Percentiles rank a stretch among this genome's conserved stretches.
Conservation (phyloP, 768 basidiomycete genomes). For the Tylopilus sp. region DNA sequence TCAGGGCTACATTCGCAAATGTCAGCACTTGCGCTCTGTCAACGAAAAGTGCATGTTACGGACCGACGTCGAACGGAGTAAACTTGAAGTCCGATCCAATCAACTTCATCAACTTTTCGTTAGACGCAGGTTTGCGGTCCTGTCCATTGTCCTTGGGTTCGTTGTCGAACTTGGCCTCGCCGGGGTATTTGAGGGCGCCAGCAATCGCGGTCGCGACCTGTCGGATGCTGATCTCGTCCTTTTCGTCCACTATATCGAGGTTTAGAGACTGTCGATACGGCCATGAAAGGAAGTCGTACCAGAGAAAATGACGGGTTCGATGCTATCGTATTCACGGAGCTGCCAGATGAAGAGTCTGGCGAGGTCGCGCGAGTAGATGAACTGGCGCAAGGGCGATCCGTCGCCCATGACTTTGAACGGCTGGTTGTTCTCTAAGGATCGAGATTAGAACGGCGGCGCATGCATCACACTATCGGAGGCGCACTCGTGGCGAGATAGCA, state of each 20-base stretch:
- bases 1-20: conserved; percentile 51
- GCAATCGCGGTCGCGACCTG: conserved; percentile 90
- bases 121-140: conserved; percentile 94
- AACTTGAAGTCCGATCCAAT: conserved; percentile 77
- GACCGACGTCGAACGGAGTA: conserved; percentile 86
- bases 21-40: not conserved
- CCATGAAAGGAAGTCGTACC: conserved; percentile 40
- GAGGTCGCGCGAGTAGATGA: conserved; percentile 95
- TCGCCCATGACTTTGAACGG: conserved; percentile 88
- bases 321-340: conserved; percentile 84
- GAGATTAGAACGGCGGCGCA: not conserved
- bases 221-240: conserved; percentile 93
- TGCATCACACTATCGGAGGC: conserved; percentile 4
- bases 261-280: not conserved
- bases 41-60: conserved; percentile 15
- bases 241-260: conserved; percentile 67
- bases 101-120: conserved; percentile 75
- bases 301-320: conserved; percentile 91
- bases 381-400: conserved; percentile 92
- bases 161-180: conserved; percentile 76
- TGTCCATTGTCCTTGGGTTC: conserved; percentile 75
- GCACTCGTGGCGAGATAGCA: conserved; percentile 88
- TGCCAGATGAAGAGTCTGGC: conserved; percentile 95
- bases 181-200: conserved; percentile 72
- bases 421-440: conserved; percentile 62